Evolutionary conservation across 2,329 filamentous ascomycete species (phyloP), one percentile per base, ranked within the genome.

Genomic region (Xylariaceae sp.): DNA sequence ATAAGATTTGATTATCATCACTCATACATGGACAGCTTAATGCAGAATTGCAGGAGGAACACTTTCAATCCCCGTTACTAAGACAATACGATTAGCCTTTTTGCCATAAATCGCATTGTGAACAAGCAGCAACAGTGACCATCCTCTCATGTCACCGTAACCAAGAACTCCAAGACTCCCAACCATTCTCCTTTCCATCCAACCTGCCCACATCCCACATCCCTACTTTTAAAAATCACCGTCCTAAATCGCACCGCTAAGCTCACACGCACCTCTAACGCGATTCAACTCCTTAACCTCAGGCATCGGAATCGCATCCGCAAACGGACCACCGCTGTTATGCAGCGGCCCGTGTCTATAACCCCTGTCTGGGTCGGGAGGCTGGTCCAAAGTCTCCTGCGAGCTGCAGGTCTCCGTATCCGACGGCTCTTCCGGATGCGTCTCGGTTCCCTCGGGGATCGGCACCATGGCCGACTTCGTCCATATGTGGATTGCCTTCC

Each of bases 381-480:
- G 75, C 55, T 78, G 74, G 52, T 80, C 77, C 5, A 79, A 68
- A 12, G 63, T 55, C 54, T 76, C 75, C 58, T 77, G 74, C 7
- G 65, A 64, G 14, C 60, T 58, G 38, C 72, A 66, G 51, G 76
- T 79, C 11, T 71, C 70, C 11, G 69, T 71, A 38, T 61, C 65
- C 1, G 56, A 44, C 2, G 78, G 78, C 48, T 80, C 76, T 50
- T 80, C 80, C 12, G 76, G 74, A 62, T 78, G 76, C 6, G 70
- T 66, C 67, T 85, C 80, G 27, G 75, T 77, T 10, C 81, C 79
- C 58, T 85, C 82, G 2, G 85, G 84, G 54, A 88, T 86, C 32
- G 83, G 80, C 15, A 87, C 75, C 73, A 88, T 83, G 57, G 84
- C 84, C 39, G 75, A 77, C 59, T 81, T 81, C 17, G 81, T 84